phyloP scores from a whole-genome alignment of 768 basidiomycete species.

The Auriscalpium vulgare region DNA sequence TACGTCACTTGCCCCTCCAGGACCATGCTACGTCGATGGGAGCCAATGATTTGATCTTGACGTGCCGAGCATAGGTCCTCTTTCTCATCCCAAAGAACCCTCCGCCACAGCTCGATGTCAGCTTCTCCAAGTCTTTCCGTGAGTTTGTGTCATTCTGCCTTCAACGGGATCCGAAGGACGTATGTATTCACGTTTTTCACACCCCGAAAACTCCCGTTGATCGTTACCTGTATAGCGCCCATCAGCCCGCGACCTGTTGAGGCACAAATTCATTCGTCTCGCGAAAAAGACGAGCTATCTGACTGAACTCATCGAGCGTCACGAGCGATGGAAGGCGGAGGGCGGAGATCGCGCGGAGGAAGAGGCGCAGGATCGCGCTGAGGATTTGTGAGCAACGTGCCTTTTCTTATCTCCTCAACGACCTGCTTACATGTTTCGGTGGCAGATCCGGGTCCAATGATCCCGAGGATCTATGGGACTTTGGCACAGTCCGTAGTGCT shows the following conservation, averaged over 20 bases:
- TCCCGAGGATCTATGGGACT: slow-evolving; percentile 90
- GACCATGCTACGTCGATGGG: background rate
- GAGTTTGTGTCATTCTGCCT: slow-evolving; percentile 93
- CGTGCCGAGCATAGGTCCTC: slow-evolving; percentile 54
- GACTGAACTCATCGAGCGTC: slow-evolving; percentile 91
- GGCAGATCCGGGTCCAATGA: slow-evolving; percentile 49
- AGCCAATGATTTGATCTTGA: background rate
- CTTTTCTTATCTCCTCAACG: background rate
- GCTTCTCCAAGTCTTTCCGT: slow-evolving; percentile 87
- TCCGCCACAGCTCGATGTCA: slow-evolving; percentile 83
- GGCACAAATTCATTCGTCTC: slow-evolving; percentile 92
- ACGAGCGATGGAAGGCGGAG: slow-evolving; percentile 89
- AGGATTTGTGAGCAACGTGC: slow-evolving; percentile 50
- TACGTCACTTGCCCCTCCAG: slow-evolving; percentile 23
- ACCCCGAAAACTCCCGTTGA: background rate
- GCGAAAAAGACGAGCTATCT: slow-evolving; percentile 93
- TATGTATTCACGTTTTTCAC: slow-evolving; percentile 27
- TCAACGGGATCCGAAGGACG: slow-evolving; percentile 89
- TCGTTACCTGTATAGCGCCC: slow-evolving; percentile 56
- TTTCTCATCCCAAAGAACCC: slow-evolving; percentile 98
- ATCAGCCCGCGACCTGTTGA: slow-evolving; percentile 87
- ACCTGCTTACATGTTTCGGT: slow-evolving; percentile 1
- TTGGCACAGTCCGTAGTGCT: slow-evolving; percentile 87
- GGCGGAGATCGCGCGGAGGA: slow-evolving; percentile 74
- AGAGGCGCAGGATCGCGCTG: slow-evolving; percentile 50